These are phyloP conservation scores for Chytridiales sp. DNA, from an alignment of 371 early-diverging fungal species.

Conservation along the genomic window DNA sequence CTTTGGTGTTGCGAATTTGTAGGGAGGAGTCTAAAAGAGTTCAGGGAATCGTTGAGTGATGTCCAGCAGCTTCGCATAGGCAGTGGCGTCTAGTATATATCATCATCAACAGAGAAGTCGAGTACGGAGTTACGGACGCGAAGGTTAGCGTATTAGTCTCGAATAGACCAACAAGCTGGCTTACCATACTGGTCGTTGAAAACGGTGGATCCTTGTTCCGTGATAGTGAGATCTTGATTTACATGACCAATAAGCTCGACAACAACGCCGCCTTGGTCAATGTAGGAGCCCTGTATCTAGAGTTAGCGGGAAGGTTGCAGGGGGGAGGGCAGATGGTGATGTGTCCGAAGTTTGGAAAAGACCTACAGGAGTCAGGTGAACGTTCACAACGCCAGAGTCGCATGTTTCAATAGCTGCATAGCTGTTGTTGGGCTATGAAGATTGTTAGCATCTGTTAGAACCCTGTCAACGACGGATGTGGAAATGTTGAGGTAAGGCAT, in stretches of 20 bases:
- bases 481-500: neutral
- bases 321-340: neutral
- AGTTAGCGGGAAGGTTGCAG: slow-evolving; percentile 17
- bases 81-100: slow-evolving; percentile 9
- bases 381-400: slow-evolving; percentile 24
- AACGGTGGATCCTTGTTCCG: slow-evolving; percentile 16
- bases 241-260: slow-evolving; percentile 30
- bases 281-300: slow-evolving; percentile 19
- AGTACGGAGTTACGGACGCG: neutral
- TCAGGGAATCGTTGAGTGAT: slow-evolving; percentile 14
- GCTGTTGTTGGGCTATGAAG: neutral
- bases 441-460: neutral
- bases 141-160: neutral
- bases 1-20: neutral
- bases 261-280: slow-evolving; percentile 17
- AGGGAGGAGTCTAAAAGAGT: neutral
- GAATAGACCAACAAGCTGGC: no score
- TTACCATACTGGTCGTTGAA: slow-evolving; percentile 24
- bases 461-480: neutral
- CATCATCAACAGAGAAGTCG: neutral
- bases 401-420: neutral
- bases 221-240: slow-evolving; percentile 15
- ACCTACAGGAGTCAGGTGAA: neutral
- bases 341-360: neutral
- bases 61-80: slow-evolving; percentile 11